Conservation (phyloP, 73 alveolate species). For the Paramecium sonneborni region DNA sequence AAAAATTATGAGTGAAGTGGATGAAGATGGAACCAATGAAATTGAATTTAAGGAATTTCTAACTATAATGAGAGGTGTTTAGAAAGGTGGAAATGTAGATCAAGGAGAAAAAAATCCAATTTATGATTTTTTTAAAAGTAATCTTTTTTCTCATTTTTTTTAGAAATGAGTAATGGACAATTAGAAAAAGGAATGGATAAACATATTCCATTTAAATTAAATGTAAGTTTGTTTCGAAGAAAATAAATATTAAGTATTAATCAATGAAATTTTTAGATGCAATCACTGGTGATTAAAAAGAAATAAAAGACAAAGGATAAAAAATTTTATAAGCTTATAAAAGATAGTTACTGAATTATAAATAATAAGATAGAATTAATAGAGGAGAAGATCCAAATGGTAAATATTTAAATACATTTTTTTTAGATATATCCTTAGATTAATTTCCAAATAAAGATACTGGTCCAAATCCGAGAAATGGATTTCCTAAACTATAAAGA, state of each 20-base stretch:
- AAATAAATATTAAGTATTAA: conserved; percentile 60
- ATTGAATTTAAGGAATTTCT: conserved; percentile 93
- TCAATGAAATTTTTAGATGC: conserved; percentile 40
- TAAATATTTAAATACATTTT: not conserved
- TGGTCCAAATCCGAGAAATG: conserved; percentile 69
- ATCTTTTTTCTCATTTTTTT: not conserved
- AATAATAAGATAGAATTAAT: conserved; percentile 52
- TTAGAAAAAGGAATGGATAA: conserved; percentile 63
- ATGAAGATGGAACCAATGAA: conserved; percentile 87
- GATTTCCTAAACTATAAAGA: conserved; percentile 53
- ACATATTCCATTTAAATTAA: conserved; percentile 66
- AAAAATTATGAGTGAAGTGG: conserved; percentile 81
- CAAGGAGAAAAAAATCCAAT: conserved; percentile 66
- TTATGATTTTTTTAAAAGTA: conserved; percentile 74
- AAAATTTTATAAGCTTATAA: conserved; percentile 59
- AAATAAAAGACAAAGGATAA: conserved; percentile 64
- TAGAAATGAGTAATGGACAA: conserved; percentile 68
- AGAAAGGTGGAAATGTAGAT: conserved; percentile 67
- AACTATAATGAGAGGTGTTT: conserved; percentile 84
- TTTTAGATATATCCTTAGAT: conserved; percentile 50
- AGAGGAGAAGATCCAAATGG: conserved; percentile 70
- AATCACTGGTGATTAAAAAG: conserved; percentile 56
- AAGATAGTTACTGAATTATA: conserved; percentile 50
- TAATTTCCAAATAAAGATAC: conserved; percentile 60
- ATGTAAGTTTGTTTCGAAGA: conserved; percentile 75